phyloP scores from a whole-genome alignment of 2,329 filamentous ascomycete genomes.

The Daldinia sp. region DNA sequence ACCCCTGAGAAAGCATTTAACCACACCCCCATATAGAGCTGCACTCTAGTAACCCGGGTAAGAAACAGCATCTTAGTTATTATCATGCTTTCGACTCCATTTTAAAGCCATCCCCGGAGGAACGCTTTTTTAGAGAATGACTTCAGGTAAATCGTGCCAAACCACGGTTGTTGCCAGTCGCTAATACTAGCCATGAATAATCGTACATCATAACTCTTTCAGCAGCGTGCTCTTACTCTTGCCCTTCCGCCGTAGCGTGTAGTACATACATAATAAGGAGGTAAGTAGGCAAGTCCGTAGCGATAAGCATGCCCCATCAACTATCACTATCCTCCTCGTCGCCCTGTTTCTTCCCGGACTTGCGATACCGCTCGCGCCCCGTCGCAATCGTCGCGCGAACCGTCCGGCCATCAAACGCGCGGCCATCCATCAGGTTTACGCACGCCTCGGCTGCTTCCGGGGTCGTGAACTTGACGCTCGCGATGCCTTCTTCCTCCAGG shows the following conservation, averaged over 20 bases:
- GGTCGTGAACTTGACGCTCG: conserved; percentile 82
- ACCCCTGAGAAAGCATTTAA: neutral
- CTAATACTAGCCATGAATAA: neutral
- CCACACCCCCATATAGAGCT: no score
- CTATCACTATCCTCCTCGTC: conserved; percentile 36
- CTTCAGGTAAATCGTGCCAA: neutral
- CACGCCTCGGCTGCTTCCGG: conserved; percentile 76
- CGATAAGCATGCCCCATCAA: neutral
- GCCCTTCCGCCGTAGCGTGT: no score
- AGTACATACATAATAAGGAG: conserved; percentile 14
- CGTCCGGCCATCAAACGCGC: conserved; percentile 76
- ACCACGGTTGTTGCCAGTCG: neutral
- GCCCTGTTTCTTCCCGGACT: conserved; percentile 64
- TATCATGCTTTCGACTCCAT: neutral
- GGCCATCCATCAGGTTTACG: conserved; percentile 78
- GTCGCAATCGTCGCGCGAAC: conserved; percentile 77
- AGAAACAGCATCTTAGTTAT: neutral
- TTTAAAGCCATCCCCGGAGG: neutral
- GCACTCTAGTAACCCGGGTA: neutral
- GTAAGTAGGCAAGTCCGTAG: neutral
- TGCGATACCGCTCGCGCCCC: conserved; percentile 77
- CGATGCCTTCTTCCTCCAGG: conserved; percentile 82
- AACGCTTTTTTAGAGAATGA: neutral
- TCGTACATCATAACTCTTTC: conserved; percentile 18
- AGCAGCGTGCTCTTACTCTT: neutral